phyloP scores from a whole-genome alignment of 148 eudicot genomes.

The Fagopyrum tataricum region DNA sequence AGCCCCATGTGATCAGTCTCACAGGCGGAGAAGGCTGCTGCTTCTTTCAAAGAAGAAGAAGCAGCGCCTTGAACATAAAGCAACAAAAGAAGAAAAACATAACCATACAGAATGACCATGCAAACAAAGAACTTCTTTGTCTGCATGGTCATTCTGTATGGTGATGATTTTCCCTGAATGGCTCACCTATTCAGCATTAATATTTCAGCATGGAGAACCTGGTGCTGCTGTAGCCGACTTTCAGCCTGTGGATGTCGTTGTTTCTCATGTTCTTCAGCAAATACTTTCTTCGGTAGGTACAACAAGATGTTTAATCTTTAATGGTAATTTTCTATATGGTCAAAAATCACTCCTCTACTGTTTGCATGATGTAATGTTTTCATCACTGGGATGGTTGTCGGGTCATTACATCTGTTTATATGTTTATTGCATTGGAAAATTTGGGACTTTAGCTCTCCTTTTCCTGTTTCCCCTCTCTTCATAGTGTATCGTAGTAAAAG shows the following conservation, averaged over 20 bases:
- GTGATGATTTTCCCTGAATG: background rate
- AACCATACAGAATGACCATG: too few species aligned
- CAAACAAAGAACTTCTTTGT: background rate
- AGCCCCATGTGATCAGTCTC: background rate
- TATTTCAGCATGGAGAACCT: constrained; percentile 90
- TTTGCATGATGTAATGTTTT: background rate
- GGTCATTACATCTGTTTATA: constrained; percentile 6
- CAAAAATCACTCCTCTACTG: background rate
- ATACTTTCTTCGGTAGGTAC: constrained; percentile 72
- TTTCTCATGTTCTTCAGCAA: constrained; percentile 78
- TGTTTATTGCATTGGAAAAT: background rate
- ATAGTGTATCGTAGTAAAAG: background rate
- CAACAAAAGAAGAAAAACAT: too few species aligned
- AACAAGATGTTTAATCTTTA: background rate
- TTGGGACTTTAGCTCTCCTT: background rate
- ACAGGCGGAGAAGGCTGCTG: background rate
- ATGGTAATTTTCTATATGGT: constrained; percentile 3
- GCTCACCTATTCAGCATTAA: background rate
- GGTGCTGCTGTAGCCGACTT: constrained; percentile 94
- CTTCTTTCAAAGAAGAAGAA: background rate
- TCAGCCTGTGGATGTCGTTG: constrained; percentile 79
- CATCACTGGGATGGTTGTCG: background rate
- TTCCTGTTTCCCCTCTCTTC: background rate
- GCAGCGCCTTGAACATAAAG: too few species aligned
- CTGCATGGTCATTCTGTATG: background rate